phyloP scores from a whole-genome alignment of 2,329 filamentous ascomycete genomes.

The Scytalidium lignicola region DNA sequence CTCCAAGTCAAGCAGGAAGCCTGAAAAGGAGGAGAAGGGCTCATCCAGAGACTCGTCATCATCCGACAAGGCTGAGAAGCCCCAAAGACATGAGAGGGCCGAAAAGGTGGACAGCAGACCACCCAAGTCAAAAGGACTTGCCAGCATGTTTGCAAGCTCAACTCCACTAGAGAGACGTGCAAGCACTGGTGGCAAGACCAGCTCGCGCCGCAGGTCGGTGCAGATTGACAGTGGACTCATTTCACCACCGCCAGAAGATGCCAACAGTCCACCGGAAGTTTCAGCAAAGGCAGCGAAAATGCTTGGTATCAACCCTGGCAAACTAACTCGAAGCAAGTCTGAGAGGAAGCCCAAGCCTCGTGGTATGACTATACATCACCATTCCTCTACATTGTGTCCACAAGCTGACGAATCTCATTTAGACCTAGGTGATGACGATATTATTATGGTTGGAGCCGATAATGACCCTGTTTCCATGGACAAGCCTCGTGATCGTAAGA shows the following conservation, averaged over 20 bases:
- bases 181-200: conserved; percentile 48
- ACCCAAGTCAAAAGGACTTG: conserved; percentile 40
- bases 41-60: conserved; percentile 64
- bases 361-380: conserved; percentile 21
- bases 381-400: neutral
- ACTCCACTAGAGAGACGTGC: conserved; percentile 61
- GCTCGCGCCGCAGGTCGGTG: conserved; percentile 63
- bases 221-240: conserved; percentile 60
- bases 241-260: conserved; percentile 68
- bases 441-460: conserved; percentile 40
- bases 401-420: conserved; percentile 6
- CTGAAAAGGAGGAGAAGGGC: conserved; percentile 57
- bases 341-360: conserved; percentile 41
- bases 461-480: conserved; percentile 40
- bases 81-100: conserved; percentile 29
- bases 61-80: conserved; percentile 61
- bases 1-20: conserved; percentile 51
- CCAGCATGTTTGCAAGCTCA: conserved; percentile 63
- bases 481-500: conserved; percentile 39
- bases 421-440: conserved; percentile 42
- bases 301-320: conserved; percentile 53
- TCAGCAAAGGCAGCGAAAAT: conserved; percentile 74
- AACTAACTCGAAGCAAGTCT: conserved; percentile 43
- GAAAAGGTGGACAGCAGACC: conserved; percentile 9
- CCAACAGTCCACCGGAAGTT: conserved; percentile 44